Percentiles rank a stretch among this genome's conserved stretches.
These are phyloP conservation scores for Colletotrichum musicola DNA, from an alignment of 2,329 filamentous ascomycete species.

Conservation along the genomic window DNA sequence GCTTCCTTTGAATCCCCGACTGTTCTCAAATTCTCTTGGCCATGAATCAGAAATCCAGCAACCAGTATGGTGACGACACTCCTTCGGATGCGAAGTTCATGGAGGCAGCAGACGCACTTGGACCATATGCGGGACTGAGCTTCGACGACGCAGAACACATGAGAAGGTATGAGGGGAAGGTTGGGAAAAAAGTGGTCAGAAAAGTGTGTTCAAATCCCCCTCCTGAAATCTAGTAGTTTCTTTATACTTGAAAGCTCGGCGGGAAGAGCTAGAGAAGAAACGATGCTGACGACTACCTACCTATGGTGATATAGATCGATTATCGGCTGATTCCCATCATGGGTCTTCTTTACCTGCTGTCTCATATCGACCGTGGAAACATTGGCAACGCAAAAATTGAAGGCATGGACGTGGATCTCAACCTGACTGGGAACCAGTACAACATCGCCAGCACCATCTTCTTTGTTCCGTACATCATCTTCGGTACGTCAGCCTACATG, in stretches of 20 bases:
- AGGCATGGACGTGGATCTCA: conserved; percentile 24
- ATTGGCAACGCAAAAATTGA: conserved; percentile 31
- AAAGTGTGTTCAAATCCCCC: background rate
- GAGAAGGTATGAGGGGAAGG: conserved; percentile 5
- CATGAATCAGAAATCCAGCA: background rate
- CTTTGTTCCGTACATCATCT: conserved; percentile 69
- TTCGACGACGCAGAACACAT: background rate
- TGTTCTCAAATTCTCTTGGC: background rate
- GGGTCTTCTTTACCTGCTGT: conserved; percentile 38
- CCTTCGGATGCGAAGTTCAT: background rate
- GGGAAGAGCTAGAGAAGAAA: too few species aligned
- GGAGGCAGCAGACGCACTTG: background rate
- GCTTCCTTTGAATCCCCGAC: too few species aligned
- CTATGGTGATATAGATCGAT: conserved; percentile 36
- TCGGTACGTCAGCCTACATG: conserved; percentile 7
- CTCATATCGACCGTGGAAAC: conserved; percentile 40
- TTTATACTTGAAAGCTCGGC: too few species aligned
- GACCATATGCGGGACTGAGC: background rate
- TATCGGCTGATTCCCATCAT: conserved; percentile 40
- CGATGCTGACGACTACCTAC: too few species aligned
- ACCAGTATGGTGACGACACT: background rate
- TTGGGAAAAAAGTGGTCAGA: conserved; percentile 38
- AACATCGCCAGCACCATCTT: conserved; percentile 31
- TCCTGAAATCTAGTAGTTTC: too few species aligned
- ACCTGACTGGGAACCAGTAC: conserved; percentile 20